Evolutionary conservation across 257 asterid genomes (phyloP), one percentile per base, ranked within the genome.

Genomic region (Rhazya stricta): DNA sequence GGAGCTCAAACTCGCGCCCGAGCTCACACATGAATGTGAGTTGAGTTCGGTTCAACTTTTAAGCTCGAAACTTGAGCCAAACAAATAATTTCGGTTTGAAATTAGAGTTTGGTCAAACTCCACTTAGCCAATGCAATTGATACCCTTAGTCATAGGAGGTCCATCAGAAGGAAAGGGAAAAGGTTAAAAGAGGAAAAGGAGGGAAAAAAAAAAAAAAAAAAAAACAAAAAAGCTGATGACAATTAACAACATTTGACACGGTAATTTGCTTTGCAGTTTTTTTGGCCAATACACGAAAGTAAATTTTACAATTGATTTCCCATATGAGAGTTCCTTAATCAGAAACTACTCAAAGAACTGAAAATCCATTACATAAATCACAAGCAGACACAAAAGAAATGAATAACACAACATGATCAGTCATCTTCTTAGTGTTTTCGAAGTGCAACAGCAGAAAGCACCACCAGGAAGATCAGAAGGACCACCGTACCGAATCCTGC

Each of bases 401-500:
- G 9, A 63, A 62, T 29, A 0, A 57, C 50, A 36, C 67, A 43
- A 25, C 25, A 62, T 29, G 0, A 23, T 11, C 1, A 0, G 43
- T 46, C 65, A 32, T 71, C 57, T 18, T 9, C 45, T 81, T 54
- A 81, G 41, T 77, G 87, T 73, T 74, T 86, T 78, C 81, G 80
- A 58, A 90, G 87, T 5, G 86, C 86, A 7, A 72, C 78, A 77
- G 97, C 91, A 60, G 97, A 91, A 7, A 86, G 19, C 69, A 83
- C 50, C 73, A 87, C 86, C 81, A 83, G 15, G 74, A 87, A 69
- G 30, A 83, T 43, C 45, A 88, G 76, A 71, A 85, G 76, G 9
- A 79, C 91, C 77, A 83, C 89, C 9, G 87, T 67, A 21, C 81
- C 1, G 70, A 85, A 84, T 41, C 86, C 80, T 8, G 87, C 91